phyloP scores from a whole-genome alignment of 2,329 filamentous ascomycete species.

The Atkinsonella hypoxylon region DNA sequence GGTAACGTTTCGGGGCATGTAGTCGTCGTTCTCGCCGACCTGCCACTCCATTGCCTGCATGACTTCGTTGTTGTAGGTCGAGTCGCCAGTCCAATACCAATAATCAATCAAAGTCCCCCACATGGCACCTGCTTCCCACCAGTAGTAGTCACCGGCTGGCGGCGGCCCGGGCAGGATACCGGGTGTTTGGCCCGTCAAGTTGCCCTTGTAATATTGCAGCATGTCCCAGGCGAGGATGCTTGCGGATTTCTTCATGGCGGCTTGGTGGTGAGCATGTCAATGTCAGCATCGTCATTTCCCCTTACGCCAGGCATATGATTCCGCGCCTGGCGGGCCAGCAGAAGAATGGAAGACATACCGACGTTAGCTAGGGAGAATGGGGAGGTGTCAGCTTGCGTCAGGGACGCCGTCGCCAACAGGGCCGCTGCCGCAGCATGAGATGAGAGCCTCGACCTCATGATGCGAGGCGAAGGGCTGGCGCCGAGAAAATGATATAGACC shows the following conservation, averaged over 20 bases:
- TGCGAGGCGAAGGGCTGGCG: neutral
- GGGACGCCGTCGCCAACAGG: conserved; percentile 4
- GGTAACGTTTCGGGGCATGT: conserved; percentile 43
- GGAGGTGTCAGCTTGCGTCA: conserved; percentile 8
- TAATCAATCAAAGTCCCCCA: conserved; percentile 54
- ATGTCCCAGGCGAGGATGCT: conserved; percentile 30
- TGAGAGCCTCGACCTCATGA: conserved; percentile 7
- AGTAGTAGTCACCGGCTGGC: conserved; percentile 41
- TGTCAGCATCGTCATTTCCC: neutral
- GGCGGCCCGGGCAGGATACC: conserved; percentile 38
- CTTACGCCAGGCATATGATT: neutral
- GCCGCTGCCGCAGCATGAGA: conserved; percentile 1
- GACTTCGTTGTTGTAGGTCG: conserved; percentile 41
- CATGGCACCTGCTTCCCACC: conserved; percentile 54
- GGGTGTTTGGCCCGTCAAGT: conserved; percentile 29
- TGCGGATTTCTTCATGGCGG: conserved; percentile 27
- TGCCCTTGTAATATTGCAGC: conserved; percentile 34
- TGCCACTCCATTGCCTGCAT: conserved; percentile 41
- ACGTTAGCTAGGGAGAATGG: conserved; percentile 4
- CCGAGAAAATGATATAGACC: neutral
- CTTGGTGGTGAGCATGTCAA: conserved; percentile 11
- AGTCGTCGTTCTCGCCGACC: conserved; percentile 38
- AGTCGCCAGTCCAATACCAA: conserved; percentile 49
- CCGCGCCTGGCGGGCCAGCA: neutral
- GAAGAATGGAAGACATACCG: conserved; percentile 5